phyloP scores from a whole-genome alignment of 78 protist genomes.

The Dictyostelium brefeldianum region DNA sequence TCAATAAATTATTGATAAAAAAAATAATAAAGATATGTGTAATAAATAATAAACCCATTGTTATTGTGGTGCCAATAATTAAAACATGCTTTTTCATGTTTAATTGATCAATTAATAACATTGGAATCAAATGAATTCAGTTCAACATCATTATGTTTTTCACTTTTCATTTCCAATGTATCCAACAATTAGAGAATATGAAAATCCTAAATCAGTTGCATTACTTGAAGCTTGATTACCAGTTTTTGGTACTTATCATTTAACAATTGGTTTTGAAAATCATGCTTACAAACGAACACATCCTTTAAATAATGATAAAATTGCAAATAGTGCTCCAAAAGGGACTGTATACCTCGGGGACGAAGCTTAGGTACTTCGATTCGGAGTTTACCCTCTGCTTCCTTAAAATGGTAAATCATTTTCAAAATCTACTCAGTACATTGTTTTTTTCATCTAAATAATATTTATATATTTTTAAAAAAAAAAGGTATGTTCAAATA shows the following conservation, averaged over 20 bases:
- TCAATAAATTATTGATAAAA: background rate
- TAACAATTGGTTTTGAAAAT: constrained; percentile 81
- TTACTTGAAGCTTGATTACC: constrained; percentile 56
- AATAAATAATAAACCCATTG: too few relatives aligned
- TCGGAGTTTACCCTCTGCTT: constrained; percentile 5
- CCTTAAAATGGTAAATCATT: constrained; percentile 44
- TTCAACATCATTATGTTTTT: constrained; percentile 9
- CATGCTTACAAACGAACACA: constrained; percentile 80
- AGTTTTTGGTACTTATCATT: constrained; percentile 33
- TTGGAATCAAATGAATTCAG: background rate
- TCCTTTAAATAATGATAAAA: constrained; percentile 16
- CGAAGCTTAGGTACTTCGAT: constrained; percentile 63
- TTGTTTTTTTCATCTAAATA: too few relatives aligned
- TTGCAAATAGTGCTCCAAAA: background rate
- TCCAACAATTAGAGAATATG: constrained; percentile 61
- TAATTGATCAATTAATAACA: too few relatives aligned
- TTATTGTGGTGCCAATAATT: too few relatives aligned
- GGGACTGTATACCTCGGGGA: constrained; percentile 75
- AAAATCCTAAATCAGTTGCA: background rate
- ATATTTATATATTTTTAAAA: too few relatives aligned
- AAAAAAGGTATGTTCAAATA: too few relatives aligned
- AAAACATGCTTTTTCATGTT: too few relatives aligned
- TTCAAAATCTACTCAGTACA: constrained; percentile 23
- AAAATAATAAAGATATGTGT: background rate
- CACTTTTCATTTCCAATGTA: constrained; percentile 81